phyloP scores from a whole-genome alignment of 2,329 filamentous ascomycete genomes.

The Alternaria panax region DNA sequence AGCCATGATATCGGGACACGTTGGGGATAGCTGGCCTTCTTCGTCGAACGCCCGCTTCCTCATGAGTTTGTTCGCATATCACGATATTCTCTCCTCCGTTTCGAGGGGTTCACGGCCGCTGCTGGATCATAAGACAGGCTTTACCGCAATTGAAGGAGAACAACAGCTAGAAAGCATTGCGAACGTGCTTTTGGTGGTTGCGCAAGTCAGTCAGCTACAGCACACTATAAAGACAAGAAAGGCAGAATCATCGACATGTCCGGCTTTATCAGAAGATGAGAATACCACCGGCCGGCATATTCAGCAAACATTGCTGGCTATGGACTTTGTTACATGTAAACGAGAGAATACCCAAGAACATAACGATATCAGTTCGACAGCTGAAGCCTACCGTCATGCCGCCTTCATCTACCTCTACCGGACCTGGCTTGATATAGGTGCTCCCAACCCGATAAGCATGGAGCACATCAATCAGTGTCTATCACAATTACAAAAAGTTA shows the following conservation, averaged over 20 bases:
- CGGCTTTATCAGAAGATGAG: slow-evolving; percentile 25
- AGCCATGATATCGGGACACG: slow-evolving; percentile 38
- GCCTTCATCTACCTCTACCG: slow-evolving; percentile 47
- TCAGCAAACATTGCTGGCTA: slow-evolving; percentile 25
- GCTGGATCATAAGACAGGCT: slow-evolving; percentile 28
- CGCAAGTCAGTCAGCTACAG: slow-evolving; percentile 37
- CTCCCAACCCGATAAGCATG: slow-evolving; percentile 40
- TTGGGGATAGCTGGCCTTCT: slow-evolving; percentile 9
- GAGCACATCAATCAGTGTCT: slow-evolving; percentile 39
- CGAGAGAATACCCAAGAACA: background rate
- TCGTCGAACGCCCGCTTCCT: slow-evolving; percentile 38
- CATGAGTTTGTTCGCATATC: slow-evolving; percentile 42
- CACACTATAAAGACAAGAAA: slow-evolving; percentile 27
- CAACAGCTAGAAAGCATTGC: slow-evolving; percentile 35
- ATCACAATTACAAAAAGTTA: slow-evolving; percentile 22
- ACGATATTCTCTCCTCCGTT: slow-evolving; percentile 43
- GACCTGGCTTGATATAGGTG: slow-evolving; percentile 42
- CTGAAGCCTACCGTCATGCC: slow-evolving; percentile 42
- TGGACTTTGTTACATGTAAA: slow-evolving; percentile 24
- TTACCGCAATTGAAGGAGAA: slow-evolving; percentile 35
- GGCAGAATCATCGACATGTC: background rate
- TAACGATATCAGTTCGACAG: slow-evolving; percentile 31
- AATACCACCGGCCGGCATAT: slow-evolving; percentile 27
- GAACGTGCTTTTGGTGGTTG: slow-evolving; percentile 35
- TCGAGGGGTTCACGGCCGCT: slow-evolving; percentile 37